Evolutionary conservation across 805 yeast genomes (phyloP), one percentile per base, ranked within the genome.

Genomic region (Yarrowia keelungensis): DNA sequence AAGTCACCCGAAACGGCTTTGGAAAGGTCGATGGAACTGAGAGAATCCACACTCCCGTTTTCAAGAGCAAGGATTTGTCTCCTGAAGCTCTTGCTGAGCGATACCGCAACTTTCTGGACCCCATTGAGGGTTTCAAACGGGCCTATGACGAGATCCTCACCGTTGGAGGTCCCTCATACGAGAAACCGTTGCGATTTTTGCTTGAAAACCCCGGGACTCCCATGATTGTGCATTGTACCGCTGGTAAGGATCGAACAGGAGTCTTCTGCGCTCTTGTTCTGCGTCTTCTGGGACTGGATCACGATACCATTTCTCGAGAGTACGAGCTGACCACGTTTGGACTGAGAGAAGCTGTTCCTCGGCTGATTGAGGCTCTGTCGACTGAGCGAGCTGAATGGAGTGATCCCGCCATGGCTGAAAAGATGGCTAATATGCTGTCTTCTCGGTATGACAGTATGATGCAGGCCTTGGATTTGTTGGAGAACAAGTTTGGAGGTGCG

Each of bases 211-310:
- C 86, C 3, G 76, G 79, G n/a, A 79, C 78, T 22, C 83, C 85
- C 2, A 78, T 91, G 69, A 77, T 89, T 10, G 85, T 87, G 76
- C 94, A 90, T 75, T 91, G 97, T 78, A 86, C 93, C 4, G 94
- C 94, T 1, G 97, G 97, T 2, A 91, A 91, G 76, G 97, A 91
- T 75, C 83, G 97, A 53, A 91, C 97, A 0, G 97, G 97, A 0
- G 81, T 90, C 14, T 75, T 89, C 71, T 84, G 88, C 2, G 89
- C 91, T 87, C 76, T 91, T 70, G 79, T 91, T 5, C 80, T 91
- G 54, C 78, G 86, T 19, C 75, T 90, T 9, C 78, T 85, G 5
- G 93, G 90, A 0, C 90, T 91, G 3, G 91, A 89, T 70, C 81
- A 82, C 12, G 85, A 85, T 71, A 85, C 86, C 0, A 81, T 91